A percentile compares a stretch with the other conserved stretches of the same genome.
Evolutionary conservation across 2,329 filamentous ascomycete species (phyloP).

Genomic region (Aspergillus costaricaensis): DNA sequence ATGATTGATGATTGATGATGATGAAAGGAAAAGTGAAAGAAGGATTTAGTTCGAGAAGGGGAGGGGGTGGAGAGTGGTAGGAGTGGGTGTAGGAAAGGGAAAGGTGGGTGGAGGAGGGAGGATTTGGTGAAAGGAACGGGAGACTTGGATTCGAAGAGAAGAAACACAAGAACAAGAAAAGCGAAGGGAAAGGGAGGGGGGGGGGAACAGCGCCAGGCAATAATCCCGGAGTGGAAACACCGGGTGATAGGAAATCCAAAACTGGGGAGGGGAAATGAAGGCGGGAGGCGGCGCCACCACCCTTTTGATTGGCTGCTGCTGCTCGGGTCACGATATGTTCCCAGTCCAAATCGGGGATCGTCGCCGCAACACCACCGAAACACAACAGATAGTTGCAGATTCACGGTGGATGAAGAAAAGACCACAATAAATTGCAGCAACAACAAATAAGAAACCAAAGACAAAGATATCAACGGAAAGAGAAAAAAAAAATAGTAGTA

Average conservation of each 20-base stretch:
- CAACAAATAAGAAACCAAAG: not conserved
- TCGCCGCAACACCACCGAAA: not conserved
- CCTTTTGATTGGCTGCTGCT: constrained; percentile 15
- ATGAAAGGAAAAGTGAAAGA: constrained; percentile 14
- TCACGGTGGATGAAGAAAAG: not conserved
- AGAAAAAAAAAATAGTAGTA: not conserved
- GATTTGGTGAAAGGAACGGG: not conserved
- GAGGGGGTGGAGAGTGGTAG: constrained; percentile 9
- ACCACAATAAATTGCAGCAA: not conserved
- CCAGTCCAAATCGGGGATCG: constrained; percentile 2
- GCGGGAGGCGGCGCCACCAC: constrained; percentile 19
- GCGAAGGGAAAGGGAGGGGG: no score
- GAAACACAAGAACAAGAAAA: not conserved
- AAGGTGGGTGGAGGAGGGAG: not conserved
- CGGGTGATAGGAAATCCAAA: constrained; percentile 7
- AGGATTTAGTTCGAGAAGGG: constrained; percentile 6
- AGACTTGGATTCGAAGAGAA: not conserved
- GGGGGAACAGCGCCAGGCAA: no score
- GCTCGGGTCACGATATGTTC: not conserved
- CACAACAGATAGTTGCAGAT: not conserved
- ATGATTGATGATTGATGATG: constrained; percentile 4
- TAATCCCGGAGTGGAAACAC: no score
- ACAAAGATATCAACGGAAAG: not conserved
- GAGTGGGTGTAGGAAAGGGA: not conserved
- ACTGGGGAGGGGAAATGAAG: not conserved